phyloP scores from a whole-genome alignment of 2,329 filamentous ascomycete genomes.

The Botrytis elliptica region DNA sequence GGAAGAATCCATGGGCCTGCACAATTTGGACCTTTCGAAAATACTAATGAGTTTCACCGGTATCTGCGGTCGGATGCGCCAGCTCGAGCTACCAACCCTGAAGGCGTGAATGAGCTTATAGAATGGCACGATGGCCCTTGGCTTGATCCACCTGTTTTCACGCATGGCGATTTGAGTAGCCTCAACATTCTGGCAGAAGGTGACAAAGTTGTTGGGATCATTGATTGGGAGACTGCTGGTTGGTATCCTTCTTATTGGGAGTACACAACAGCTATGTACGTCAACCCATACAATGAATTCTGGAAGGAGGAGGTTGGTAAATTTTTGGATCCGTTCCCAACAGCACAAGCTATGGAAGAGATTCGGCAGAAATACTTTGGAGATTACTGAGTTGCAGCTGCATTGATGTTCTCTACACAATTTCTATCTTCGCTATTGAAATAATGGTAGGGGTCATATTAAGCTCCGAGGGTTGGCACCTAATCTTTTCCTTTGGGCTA shows the following conservation, averaged over 20 bases:
- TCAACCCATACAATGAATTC: not conserved
- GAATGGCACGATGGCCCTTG: conserved; percentile 24
- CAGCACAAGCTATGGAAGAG: conserved; percentile 41
- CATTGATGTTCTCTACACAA: not conserved
- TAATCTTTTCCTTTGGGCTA: too few relatives aligned
- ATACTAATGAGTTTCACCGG: conserved; percentile 20
- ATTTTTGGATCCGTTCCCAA: not conserved
- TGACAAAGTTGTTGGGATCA: conserved; percentile 43
- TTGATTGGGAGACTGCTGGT: conserved; percentile 45
- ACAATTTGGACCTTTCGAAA: conserved; percentile 16
- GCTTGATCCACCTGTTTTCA: conserved; percentile 30
- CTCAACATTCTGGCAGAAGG: conserved; percentile 47
- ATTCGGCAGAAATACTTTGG: conserved; percentile 20
- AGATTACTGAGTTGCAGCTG: not conserved
- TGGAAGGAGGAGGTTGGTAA: not conserved
- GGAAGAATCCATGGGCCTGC: not conserved
- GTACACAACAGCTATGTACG: conserved; percentile 40
- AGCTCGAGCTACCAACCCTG: not conserved
- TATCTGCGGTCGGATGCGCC: conserved; percentile 35
- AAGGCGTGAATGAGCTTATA: conserved; percentile 25
- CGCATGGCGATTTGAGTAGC: conserved; percentile 49
- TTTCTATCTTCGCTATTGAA: too few relatives aligned
- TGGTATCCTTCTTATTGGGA: conserved; percentile 46
- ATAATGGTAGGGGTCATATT: too few relatives aligned
- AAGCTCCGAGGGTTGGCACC: too few relatives aligned